Conservation (phyloP, 495 filamentous ascomycete species). For the Tuber magnatum region DNA sequence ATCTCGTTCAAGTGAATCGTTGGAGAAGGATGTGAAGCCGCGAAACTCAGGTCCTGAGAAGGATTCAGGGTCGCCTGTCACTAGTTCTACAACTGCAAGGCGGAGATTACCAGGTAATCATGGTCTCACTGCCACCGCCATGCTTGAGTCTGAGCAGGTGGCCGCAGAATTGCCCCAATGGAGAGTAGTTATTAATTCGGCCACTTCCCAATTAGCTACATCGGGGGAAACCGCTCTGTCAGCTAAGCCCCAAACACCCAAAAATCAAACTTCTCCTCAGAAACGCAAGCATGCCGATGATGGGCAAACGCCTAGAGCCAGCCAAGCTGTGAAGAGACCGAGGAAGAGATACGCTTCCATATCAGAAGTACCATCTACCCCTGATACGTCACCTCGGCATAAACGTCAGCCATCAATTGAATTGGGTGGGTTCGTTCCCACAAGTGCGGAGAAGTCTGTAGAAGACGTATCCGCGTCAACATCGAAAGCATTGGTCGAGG, state of each 20-base stretch:
- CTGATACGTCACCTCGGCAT: background rate
- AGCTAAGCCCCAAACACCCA: background rate
- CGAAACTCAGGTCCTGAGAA: background rate
- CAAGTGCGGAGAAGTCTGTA: background rate
- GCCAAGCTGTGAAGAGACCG: background rate
- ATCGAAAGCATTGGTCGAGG: background rate
- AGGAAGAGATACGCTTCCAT: background rate
- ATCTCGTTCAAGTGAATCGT: background rate
- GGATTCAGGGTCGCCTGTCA: background rate
- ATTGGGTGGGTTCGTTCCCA: background rate
- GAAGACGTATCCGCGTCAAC: background rate
- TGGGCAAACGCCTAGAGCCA: background rate
- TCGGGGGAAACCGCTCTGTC: background rate
- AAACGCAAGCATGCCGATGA: background rate
- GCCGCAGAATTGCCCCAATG: background rate
- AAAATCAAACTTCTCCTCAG: background rate
- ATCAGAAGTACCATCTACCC: background rate
- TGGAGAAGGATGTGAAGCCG: background rate
- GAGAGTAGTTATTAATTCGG: background rate
- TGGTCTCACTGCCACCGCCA: background rate
- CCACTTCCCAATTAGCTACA: background rate
- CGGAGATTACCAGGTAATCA: conserved; percentile 2
- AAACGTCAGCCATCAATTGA: background rate
- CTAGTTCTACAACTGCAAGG: background rate
- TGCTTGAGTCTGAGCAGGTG: background rate